These are phyloP conservation scores for Zea luxurians DNA, from an alignment of 176 grass and related monocot species.

Conservation along the genomic window DNA sequence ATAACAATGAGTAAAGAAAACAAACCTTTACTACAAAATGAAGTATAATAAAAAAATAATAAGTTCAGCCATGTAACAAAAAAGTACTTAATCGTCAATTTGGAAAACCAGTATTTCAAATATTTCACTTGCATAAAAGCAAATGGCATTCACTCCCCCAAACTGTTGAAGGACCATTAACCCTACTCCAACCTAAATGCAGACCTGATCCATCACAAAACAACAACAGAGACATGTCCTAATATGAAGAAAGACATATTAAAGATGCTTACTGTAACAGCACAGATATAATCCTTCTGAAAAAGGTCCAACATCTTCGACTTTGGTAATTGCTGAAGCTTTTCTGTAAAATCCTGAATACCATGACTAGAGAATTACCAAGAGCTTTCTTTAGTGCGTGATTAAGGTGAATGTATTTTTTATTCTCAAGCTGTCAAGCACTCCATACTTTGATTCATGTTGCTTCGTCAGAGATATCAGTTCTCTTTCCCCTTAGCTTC, in stretches of 20 bases:
- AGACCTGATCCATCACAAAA: not conserved
- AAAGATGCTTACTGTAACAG: conserved; percentile 55
- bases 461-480: conserved; percentile 65
- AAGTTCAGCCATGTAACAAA: too few species aligned
- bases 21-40: too few species aligned
- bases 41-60: too few species aligned
- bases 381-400: not conserved
- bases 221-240: not conserved
- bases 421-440: conserved; percentile 4
- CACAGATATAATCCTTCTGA: conserved; percentile 67
- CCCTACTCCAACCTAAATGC: conserved; percentile 64
- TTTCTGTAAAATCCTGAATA: conserved; percentile 72
- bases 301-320: conserved; percentile 67
- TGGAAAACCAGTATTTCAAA: too few species aligned
- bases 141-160: conserved; percentile 87
- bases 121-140: conserved; percentile 89
- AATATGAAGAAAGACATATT: not conserved
- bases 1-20: too few species aligned
- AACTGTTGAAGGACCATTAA: conserved; percentile 91
- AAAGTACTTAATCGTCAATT: too few species aligned
- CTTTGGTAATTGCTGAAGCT: conserved; percentile 51
- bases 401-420: not conserved
- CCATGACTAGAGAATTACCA: conserved; percentile 1
- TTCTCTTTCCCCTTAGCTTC: conserved; percentile 58
- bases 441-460: conserved; percentile 64